Evolutionary conservation across 2,329 filamentous ascomycete species (phyloP), one percentile per base, ranked within the genome.

Genomic region (Dactylonectria macrodidyma): DNA sequence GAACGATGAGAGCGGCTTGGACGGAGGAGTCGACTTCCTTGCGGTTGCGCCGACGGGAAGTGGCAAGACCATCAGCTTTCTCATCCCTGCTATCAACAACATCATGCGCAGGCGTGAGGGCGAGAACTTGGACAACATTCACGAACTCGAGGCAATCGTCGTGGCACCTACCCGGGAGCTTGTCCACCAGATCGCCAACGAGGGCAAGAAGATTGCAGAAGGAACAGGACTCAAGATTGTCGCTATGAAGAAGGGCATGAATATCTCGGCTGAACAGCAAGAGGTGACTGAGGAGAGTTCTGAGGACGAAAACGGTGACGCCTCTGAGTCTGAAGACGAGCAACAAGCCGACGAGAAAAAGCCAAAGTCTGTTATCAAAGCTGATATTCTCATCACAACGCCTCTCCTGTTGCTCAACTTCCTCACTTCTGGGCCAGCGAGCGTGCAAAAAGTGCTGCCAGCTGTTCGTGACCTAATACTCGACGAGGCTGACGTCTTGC

Each of bases 31-130:
- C 5, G 92, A 99, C 83, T 89, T 99, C 46, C 81, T 99, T 70
- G 93, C 94, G 0, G 91, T 98, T 50, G 96, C 96, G 3, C 96
- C 96, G 1, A 99, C 96, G 0, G 96, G 96, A 26, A 98, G 95
- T 79, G 96, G 96, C 51, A 99, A 99, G 85, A 99, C 96, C 0
- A 85, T 99, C 70, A 94, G 95, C 19, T 99, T 98, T 76, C 82
- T 98, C 75, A 93, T 99, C 48, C 95, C 95, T 0, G 87, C 95
- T 3, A 90, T 99, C 74, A 92, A 97, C 77, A 88, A 89, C 52
- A 90, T 97, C 48, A 84, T 93, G 72, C 85, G 87, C 68, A 82
- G 88, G 60, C 82, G 87, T 48, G 84, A 86, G 1, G 82, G 85
- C 46, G 81, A 85, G 73, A 80, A 84, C 4, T 48, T 77, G 5